phyloP scores from a whole-genome alignment of 257 asterid genomes.

The Sherardia arvensis region DNA sequence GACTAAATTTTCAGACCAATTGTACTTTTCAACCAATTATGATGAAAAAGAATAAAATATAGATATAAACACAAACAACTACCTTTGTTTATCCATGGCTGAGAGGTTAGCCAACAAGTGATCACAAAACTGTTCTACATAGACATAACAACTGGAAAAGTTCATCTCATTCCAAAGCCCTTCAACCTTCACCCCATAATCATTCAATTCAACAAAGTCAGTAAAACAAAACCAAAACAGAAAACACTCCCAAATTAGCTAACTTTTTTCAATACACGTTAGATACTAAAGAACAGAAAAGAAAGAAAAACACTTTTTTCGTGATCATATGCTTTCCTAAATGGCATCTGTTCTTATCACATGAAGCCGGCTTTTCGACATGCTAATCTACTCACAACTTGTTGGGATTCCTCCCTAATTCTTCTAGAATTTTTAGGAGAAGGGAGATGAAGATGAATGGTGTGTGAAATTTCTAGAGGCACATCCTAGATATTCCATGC shows the following conservation, averaged over 20 bases:
- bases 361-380: neutral
- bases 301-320: neutral
- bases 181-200: constrained; percentile 45
- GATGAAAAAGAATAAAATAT: neutral
- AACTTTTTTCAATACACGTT: neutral
- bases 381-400: neutral
- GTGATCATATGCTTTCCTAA: neutral
- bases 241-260: neutral
- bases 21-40: neutral
- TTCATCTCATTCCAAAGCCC: constrained; percentile 62
- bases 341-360: neutral
- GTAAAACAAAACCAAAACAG: neutral
- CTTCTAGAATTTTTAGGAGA: too few relatives aligned
- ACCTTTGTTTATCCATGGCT: constrained; percentile 61
- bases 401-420: too few relatives aligned
- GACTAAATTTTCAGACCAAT: too few relatives aligned
- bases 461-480: too few relatives aligned
- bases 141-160: constrained; percentile 51
- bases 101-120: constrained; percentile 37
- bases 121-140: constrained; percentile 44
- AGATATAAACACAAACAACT: too few relatives aligned
- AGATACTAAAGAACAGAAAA: too few relatives aligned
- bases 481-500: too few relatives aligned
- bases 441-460: too few relatives aligned
- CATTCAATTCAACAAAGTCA: neutral